phyloP scores from a whole-genome alignment of 441 rosid genomes.

The Pelargonium australe region DNA sequence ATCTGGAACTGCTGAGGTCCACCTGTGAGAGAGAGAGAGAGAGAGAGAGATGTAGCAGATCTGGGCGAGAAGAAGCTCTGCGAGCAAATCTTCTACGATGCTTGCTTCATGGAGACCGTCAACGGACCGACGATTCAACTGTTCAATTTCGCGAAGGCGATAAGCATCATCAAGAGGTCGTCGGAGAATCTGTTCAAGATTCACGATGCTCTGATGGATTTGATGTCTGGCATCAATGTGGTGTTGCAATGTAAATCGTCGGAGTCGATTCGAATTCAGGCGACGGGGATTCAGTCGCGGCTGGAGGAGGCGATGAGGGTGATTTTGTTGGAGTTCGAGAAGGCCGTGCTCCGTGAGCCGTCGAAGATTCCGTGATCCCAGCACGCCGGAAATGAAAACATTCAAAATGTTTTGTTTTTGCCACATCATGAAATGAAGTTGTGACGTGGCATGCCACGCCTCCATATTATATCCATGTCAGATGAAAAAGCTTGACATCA shows the following conservation, averaged over 20 bases:
- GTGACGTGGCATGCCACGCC: too few relatives aligned
- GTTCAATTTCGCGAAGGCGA: conserved; percentile 56
- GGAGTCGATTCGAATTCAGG: conserved; percentile 41
- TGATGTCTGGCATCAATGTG: conserved; percentile 45
- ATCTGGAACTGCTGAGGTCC: too few relatives aligned
- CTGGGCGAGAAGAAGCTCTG: conserved; percentile 60
- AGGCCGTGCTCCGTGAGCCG: conserved; percentile 42
- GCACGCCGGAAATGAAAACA: too few relatives aligned
- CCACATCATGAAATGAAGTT: too few relatives aligned
- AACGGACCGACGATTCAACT: conserved; percentile 48
- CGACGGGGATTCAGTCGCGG: conserved; percentile 67
- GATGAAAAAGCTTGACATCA: too few relatives aligned
- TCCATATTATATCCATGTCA: too few relatives aligned
- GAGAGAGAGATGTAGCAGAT: too few relatives aligned
- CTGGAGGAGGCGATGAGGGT: conserved; percentile 77
- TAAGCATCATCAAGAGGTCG: conserved; percentile 53
- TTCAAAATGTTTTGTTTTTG: too few relatives aligned
- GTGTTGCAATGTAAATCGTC: conserved; percentile 43
- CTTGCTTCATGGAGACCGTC: conserved; percentile 59
- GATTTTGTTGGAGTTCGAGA: conserved; percentile 74
- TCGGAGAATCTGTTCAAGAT: conserved; percentile 62
- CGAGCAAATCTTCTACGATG: conserved; percentile 51
- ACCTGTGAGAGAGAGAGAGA: too few relatives aligned
- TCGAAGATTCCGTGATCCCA: neutral
- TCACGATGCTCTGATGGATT: conserved; percentile 47